A percentile compares a stretch with the other conserved stretches of the same genome.
Conservation (phyloP, 23 red algal genomes). For the Pyropia yezoensis region DNA sequence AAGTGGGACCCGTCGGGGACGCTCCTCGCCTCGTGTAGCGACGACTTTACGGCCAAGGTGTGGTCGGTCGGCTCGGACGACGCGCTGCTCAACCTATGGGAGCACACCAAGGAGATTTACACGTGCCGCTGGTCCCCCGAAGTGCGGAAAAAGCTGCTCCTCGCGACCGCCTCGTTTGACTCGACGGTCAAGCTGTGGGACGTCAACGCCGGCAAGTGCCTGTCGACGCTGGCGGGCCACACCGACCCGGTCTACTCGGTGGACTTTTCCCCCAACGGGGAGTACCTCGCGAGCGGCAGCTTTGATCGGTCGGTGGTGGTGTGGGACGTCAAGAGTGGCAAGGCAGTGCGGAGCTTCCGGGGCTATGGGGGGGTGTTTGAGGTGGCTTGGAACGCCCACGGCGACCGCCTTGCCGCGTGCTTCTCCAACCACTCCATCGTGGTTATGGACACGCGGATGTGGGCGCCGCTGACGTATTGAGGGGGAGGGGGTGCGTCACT, state of each 20-base stretch:
- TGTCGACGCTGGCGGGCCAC: constrained; percentile 69
- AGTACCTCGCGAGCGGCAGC: constrained; percentile 71
- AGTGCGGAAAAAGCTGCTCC: constrained; percentile 31
- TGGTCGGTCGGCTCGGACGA: constrained; percentile 56
- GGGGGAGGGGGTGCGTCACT: too few species aligned
- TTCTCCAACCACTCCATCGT: constrained; percentile 78
- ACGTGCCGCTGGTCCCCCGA: constrained; percentile 80
- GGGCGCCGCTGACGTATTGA: background rate
- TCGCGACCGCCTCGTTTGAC: constrained; percentile 95
- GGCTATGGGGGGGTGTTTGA: constrained; percentile 86
- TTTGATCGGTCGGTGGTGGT: constrained; percentile 80
- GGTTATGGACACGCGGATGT: constrained; percentile 62
- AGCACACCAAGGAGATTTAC: constrained; percentile 90
- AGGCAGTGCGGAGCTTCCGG: constrained; percentile 47
- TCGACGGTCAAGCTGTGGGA: constrained; percentile 89
- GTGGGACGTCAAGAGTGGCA: constrained; percentile 77
- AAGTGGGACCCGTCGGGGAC: constrained; percentile 87
- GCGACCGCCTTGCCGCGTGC: constrained; percentile 68
- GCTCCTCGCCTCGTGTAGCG: constrained; percentile 83
- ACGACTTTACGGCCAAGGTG: constrained; percentile 90
- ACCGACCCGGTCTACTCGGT: constrained; percentile 79
- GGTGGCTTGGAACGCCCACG: constrained; percentile 75
- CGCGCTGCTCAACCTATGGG: constrained; percentile 52
- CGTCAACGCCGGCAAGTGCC: constrained; percentile 46
- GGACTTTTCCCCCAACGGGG: constrained; percentile 75